Evolutionary conservation across 2,329 filamentous ascomycete genomes (phyloP).

Genomic region (Coniochaeta prunicola): DNA sequence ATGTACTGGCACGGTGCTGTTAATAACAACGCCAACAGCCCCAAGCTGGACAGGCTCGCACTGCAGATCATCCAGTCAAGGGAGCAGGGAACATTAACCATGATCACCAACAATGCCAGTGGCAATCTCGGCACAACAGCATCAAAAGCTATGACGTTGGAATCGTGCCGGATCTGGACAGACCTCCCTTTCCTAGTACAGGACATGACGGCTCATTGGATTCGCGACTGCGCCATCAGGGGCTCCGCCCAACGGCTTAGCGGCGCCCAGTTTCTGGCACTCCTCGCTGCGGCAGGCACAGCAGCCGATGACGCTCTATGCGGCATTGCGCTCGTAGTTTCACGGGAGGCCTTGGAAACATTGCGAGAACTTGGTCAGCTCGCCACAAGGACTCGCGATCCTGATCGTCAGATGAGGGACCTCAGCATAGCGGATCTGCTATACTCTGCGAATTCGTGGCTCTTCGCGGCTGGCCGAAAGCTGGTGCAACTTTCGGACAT

Average conservation of each 20-base stretch:
- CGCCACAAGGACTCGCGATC: background rate
- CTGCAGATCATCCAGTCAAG: background rate
- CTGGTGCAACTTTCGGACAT: background rate
- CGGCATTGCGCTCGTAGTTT: background rate
- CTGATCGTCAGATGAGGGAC: background rate
- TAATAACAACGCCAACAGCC: background rate
- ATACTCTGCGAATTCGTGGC: background rate
- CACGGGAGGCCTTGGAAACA: background rate
- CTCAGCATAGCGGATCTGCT: background rate
- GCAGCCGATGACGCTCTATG: background rate
- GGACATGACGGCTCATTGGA: background rate
- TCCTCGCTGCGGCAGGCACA: background rate
- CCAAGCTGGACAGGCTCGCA: background rate
- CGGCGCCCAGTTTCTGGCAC: background rate
- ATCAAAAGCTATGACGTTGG: background rate
- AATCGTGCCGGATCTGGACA: background rate
- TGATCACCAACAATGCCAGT: background rate
- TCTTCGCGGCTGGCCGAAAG: background rate
- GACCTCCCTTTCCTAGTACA: background rate
- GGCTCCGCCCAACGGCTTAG: background rate
- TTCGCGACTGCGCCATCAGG: background rate
- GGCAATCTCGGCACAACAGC: background rate
- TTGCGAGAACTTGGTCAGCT: background rate
- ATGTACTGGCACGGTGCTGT: background rate
- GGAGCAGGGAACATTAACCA: background rate